These are phyloP conservation scores for Diplocarpon mali DNA, from an alignment of 2,329 filamentous ascomycete genomes.

Conservation along the genomic window DNA sequence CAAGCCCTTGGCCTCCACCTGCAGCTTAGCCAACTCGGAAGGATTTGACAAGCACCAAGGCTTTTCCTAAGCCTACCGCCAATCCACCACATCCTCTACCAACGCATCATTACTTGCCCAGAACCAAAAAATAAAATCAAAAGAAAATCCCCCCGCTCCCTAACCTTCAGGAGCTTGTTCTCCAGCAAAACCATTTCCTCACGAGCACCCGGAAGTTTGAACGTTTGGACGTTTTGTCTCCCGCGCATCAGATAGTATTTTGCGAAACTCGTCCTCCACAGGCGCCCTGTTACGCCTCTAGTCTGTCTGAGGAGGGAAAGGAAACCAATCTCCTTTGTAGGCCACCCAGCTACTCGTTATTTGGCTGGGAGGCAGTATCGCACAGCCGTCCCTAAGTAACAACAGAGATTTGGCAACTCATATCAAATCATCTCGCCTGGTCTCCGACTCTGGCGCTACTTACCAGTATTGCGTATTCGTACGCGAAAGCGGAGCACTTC, in stretches of 20 bases:
- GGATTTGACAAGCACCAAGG: background rate
- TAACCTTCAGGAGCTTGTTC: too few relatives aligned
- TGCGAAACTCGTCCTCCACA: too few relatives aligned
- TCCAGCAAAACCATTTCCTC: too few relatives aligned
- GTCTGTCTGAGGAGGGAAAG: too few relatives aligned
- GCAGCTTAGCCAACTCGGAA: background rate
- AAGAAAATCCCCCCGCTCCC: background rate
- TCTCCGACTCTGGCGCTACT: too few relatives aligned
- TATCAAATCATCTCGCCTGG: background rate
- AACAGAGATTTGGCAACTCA: background rate
- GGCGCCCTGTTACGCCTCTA: too few relatives aligned
- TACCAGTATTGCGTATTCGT: too few relatives aligned
- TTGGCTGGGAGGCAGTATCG: too few relatives aligned
- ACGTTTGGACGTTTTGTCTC: background rate
- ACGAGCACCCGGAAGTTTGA: too few relatives aligned
- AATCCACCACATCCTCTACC: background rate
- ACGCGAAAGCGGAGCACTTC: background rate
- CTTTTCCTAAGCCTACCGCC: background rate
- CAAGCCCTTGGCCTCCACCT: constrained; percentile 3
- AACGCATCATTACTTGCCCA: background rate
- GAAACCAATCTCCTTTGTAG: too few relatives aligned
- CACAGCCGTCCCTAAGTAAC: too few relatives aligned
- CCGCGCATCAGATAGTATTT: background rate
- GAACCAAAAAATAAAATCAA: background rate
- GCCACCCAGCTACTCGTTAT: too few relatives aligned